Conservation (phyloP, 768 basidiomycete genomes). For the Aureoboletus auriporus region DNA sequence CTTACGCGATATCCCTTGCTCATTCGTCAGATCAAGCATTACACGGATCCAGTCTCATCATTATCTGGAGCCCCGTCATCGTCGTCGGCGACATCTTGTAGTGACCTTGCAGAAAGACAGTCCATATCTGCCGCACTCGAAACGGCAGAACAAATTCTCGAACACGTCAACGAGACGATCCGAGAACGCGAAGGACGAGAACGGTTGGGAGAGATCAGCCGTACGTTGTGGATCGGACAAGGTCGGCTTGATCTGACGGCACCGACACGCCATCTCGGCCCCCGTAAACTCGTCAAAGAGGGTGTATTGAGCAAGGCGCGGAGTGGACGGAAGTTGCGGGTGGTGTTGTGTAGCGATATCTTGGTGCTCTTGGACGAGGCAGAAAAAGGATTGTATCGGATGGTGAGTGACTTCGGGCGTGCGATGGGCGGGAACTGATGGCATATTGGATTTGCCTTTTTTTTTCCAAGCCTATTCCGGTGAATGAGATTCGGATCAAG, state of each 20-base stretch:
- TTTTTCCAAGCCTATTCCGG: constrained; percentile 60
- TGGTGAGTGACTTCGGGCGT: constrained; percentile 46
- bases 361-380: constrained; percentile 77
- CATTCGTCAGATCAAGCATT: constrained; percentile 78
- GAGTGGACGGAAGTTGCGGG: constrained; percentile 73
- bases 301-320: constrained; percentile 77
- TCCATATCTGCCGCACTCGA: constrained; percentile 52
- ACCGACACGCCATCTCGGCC: constrained; percentile 80
- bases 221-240: constrained; percentile 83
- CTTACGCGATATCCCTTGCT: constrained; percentile 92
- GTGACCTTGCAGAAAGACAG: constrained; percentile 46
- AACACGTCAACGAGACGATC: constrained; percentile 84
- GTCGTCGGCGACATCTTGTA: constrained; percentile 1
- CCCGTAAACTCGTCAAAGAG: constrained; percentile 75
- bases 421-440: background rate
- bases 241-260: constrained; percentile 88
- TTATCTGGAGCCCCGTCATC: background rate
- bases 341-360: constrained; percentile 86
- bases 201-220: constrained; percentile 69
- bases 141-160: constrained; percentile 69
- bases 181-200: constrained; percentile 79
- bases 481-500: constrained; percentile 61
- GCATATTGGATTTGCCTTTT: background rate
- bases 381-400: constrained; percentile 70
- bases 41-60: constrained; percentile 54